phyloP scores from a whole-genome alignment of 208 protist genomes.

The Leishmania tropica region DNA sequence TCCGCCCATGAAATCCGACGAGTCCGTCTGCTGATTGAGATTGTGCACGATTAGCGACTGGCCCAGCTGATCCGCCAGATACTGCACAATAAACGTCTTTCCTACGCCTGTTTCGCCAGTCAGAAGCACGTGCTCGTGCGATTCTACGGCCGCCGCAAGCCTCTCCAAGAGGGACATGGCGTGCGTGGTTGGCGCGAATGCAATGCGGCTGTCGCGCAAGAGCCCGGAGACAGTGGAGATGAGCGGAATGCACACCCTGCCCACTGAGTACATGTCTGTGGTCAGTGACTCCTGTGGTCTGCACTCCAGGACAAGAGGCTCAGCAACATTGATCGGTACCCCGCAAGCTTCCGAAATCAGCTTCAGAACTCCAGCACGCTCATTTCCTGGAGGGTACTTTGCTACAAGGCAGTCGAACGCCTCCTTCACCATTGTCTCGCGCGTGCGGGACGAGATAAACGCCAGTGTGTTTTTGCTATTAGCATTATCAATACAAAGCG shows the following conservation, averaged over 20 bases:
- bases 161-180: slow-evolving; percentile 96
- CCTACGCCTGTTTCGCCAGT: slow-evolving; percentile 99
- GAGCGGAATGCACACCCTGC: slow-evolving; percentile 62
- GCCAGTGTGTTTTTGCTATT: slow-evolving; percentile 8
- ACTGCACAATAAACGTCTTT: slow-evolving; percentile 94
- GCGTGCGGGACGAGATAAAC: slow-evolving; percentile 82
- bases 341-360: slow-evolving; percentile 61
- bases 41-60: slow-evolving; percentile 97
- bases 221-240: slow-evolving; percentile 32
- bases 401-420: slow-evolving; percentile 93
- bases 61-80: slow-evolving; percentile 89
- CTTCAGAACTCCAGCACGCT: slow-evolving; percentile 39
- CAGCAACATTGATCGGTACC: slow-evolving; percentile 61
- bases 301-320: slow-evolving; percentile 66
- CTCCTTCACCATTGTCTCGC: slow-evolving; percentile 93
- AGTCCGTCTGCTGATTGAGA: slow-evolving; percentile 99
- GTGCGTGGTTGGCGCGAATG: slow-evolving; percentile 96
- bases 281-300: slow-evolving; percentile 62
- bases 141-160: slow-evolving; percentile 90
- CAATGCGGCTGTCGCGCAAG: slow-evolving; percentile 61
- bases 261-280: slow-evolving; percentile 56
- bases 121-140: slow-evolving; percentile 96
- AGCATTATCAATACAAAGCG: slow-evolving; percentile 24
- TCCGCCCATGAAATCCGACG: slow-evolving; percentile 99
- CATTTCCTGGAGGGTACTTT: slow-evolving; percentile 59